phyloP scores from a whole-genome alignment of 2,329 filamentous ascomycete species.

The Aplosporella prunicola region DNA sequence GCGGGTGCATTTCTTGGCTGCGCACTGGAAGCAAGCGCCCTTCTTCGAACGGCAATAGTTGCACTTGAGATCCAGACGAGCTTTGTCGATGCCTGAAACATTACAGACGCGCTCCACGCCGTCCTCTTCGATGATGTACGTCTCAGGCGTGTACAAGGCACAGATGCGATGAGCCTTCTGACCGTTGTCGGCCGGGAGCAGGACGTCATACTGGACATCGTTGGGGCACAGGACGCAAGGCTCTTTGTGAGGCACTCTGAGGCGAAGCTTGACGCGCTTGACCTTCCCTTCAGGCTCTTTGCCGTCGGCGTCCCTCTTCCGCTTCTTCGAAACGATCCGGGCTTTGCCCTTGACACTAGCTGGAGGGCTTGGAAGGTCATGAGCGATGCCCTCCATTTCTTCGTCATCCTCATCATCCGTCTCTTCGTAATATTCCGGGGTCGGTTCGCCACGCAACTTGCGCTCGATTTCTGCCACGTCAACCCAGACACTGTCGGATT shows the following conservation, averaged over 20 bases:
- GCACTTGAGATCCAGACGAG: constrained; percentile 83
- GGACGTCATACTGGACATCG: constrained; percentile 67
- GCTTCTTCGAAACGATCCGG: constrained; percentile 52
- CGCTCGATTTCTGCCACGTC: constrained; percentile 94
- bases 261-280: constrained; percentile 61
- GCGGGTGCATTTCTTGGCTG: constrained; percentile 83
- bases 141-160: constrained; percentile 85
- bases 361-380: constrained; percentile 70
- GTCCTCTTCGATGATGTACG: constrained; percentile 70
- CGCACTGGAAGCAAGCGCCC: constrained; percentile 96
- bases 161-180: constrained; percentile 81
- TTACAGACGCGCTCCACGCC: constrained; percentile 68
- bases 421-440: constrained; percentile 72
- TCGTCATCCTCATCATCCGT: constrained; percentile 60
- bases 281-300: constrained; percentile 55
- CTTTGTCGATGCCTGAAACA: constrained; percentile 72
- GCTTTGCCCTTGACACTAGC: constrained; percentile 62
- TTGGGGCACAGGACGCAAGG: constrained; percentile 92
- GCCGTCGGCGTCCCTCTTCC: constrained; percentile 50
- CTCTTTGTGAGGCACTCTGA: constrained; percentile 65
- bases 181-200: constrained; percentile 82
- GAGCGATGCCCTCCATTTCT: constrained; percentile 37
- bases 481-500: constrained; percentile 96
- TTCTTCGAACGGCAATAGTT: constrained; percentile 89
- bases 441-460: constrained; percentile 76